phyloP scores from a whole-genome alignment of 2,329 filamentous ascomycete genomes.

The Teratosphaeria zuluensis region DNA sequence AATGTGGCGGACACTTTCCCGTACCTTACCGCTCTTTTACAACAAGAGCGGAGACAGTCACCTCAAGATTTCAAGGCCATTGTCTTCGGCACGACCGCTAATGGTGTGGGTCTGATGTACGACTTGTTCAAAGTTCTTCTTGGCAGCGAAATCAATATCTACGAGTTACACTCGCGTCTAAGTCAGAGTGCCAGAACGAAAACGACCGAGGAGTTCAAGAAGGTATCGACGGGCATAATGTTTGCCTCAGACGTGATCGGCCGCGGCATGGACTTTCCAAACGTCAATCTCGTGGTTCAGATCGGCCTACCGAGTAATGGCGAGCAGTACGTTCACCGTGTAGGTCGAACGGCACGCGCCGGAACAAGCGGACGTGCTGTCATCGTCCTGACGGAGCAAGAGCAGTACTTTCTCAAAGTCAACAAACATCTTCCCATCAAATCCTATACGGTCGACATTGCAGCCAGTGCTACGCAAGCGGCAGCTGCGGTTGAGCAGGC shows the following conservation, averaged over 20 bases:
- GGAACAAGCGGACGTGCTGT: slow-evolving; percentile 57
- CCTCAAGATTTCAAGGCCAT: slow-evolving; percentile 36
- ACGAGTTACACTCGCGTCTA: slow-evolving; percentile 36
- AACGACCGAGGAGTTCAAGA: slow-evolving; percentile 37
- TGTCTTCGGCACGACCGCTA: slow-evolving; percentile 39
- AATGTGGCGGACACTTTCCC: slow-evolving; percentile 36
- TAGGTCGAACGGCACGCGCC: slow-evolving; percentile 84
- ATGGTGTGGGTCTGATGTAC: slow-evolving; percentile 35
- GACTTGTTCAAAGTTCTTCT: slow-evolving; percentile 28
- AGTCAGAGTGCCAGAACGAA: slow-evolving; percentile 32
- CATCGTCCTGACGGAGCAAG: slow-evolving; percentile 42
- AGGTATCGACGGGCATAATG: slow-evolving; percentile 38
- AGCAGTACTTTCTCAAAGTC: slow-evolving; percentile 41
- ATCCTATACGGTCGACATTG: slow-evolving; percentile 37
- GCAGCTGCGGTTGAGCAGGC: slow-evolving; percentile 22
- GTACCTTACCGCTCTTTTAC: slow-evolving; percentile 36
- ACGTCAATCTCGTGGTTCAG: slow-evolving; percentile 85
- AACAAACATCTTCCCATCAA: slow-evolving; percentile 43
- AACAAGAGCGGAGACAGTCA: slow-evolving; percentile 31
- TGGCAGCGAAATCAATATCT: slow-evolving; percentile 28
- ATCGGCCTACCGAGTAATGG: slow-evolving; percentile 47
- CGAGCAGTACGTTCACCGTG: slow-evolving; percentile 76
- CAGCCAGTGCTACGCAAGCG: slow-evolving; percentile 24
- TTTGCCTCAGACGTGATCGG: slow-evolving; percentile 66
- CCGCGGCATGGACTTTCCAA: slow-evolving; percentile 94